phyloP scores from a whole-genome alignment of 768 basidiomycete species.

The Kondoa malvinella region DNA sequence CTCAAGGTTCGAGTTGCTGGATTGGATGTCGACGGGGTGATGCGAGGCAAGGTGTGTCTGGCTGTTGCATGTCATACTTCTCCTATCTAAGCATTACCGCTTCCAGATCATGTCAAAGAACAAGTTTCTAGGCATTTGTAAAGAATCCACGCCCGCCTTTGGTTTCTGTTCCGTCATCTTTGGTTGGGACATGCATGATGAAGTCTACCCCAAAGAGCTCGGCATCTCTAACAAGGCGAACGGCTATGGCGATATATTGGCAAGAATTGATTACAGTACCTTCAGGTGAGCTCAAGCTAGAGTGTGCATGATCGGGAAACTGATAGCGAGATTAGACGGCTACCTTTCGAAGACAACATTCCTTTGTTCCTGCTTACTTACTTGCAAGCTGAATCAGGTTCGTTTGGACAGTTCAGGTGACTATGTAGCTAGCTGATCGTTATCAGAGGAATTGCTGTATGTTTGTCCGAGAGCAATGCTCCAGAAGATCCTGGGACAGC shows the following conservation, averaged over 20 bases:
- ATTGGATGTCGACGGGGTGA: conserved; percentile 19
- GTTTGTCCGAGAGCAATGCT: conserved; percentile 80
- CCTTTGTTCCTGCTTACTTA: conserved; percentile 90
- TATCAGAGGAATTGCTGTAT: conserved; percentile 33
- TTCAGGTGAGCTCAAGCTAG: conserved; percentile 73
- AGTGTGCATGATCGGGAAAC: too few relatives aligned
- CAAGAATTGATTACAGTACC: conserved; percentile 67
- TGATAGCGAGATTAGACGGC: too few relatives aligned
- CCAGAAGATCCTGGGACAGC: conserved; percentile 42
- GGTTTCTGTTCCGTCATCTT: conserved; percentile 23
- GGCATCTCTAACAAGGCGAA: conserved; percentile 78
- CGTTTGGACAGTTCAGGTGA: conserved; percentile 21
- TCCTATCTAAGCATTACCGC: not conserved
- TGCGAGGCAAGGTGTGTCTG: conserved; percentile 17
- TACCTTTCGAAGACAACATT: conserved; percentile 79
- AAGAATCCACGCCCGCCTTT: conserved; percentile 7
- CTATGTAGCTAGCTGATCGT: not conserved
- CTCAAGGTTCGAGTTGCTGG: conserved; percentile 16
- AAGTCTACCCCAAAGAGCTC: conserved; percentile 66
- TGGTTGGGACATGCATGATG: conserved; percentile 65
- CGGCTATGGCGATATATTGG: conserved; percentile 76
- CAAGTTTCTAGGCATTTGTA: conserved; percentile 17
- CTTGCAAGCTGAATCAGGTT: conserved; percentile 63
- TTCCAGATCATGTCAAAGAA: conserved; percentile 1
- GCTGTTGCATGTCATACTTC: not conserved